Base-by-base conservation (phyloP, 2,329 filamentous ascomycete species). In the Dothideomycetes sp. region DNA sequence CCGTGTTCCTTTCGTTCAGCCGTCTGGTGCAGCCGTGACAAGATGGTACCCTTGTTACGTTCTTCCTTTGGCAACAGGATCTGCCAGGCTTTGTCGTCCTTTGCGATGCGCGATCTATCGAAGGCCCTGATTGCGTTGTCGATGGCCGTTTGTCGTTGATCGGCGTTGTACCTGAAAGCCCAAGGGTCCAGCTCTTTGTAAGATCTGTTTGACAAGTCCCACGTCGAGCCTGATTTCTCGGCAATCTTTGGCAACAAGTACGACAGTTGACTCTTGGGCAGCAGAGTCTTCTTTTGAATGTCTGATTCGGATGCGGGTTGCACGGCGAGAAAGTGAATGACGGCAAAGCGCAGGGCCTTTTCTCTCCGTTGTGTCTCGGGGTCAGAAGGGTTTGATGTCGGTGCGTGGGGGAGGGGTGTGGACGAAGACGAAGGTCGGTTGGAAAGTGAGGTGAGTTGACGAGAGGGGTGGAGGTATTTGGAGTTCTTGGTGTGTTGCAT, bases 101-200 rank as follows among this genome's bases (percentile, higher is more conserved):
- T 73, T 5, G 71, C 69, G 13, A 80, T 61, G 19, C 77, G 67
- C 58, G 74, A 66, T 39, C 77, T 69, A 57, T 81, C 77, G 55
- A 75, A 80, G 30, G 76, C 74, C 39, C 70, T 71, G 51, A 80
- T 71, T 40, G 76, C 75, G 57, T 73, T 73, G 47, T 78, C 71
- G 51, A 80, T 74, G 19, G 75, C 77, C 39, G 69, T 62, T 46
- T 78, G 64, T 13, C 76, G 67, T 43, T 79, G 72, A 33, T 68
- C 53, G 25, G 61, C 67, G 19, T 65, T 67, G 55, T 79, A 81
- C 10, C 65, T 66, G 52, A 80, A 80, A 6, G 67, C 70, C 66
- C 69, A 80, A 8, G 77, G 67, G 51, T 79, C 74, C 46, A 81
- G 60, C 38, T 80, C 76, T 50, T 73, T 74, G 54, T 71, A 80